Evolutionary conservation across 495 filamentous ascomycete genomes (phyloP).

Genomic region (Neurospora hispaniola): DNA sequence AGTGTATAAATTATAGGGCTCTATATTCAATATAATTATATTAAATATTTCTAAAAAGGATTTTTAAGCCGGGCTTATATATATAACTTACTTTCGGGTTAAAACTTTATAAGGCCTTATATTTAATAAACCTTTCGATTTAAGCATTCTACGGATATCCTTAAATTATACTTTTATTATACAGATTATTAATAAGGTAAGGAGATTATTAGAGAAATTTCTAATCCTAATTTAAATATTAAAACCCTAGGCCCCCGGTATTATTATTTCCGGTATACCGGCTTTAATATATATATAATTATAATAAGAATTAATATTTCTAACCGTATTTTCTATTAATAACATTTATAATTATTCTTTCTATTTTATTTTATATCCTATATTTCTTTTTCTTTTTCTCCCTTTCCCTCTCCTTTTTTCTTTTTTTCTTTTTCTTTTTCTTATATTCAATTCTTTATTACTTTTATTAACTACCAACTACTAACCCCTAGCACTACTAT

Average conservation of each 20-base stretch:
- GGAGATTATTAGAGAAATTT: background rate
- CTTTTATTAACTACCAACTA: no score
- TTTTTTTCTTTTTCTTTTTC: no score
- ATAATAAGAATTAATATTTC: no score
- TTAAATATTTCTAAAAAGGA: background rate
- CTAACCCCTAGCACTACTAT: accelerated
- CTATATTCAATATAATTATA: background rate
- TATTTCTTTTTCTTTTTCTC: no score
- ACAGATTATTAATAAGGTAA: background rate
- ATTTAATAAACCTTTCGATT: background rate
- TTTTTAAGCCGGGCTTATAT: background rate
- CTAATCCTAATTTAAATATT: background rate
- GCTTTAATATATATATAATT: no score
- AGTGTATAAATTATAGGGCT: background rate
- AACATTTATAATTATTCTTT: no score
- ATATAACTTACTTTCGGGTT: background rate
- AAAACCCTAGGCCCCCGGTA: background rate
- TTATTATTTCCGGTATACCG: background rate
- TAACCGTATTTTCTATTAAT: no score
- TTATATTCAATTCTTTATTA: no score
- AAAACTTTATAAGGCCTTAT: background rate
- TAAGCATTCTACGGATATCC: background rate
- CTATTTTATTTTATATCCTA: no score
- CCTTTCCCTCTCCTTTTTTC: no score
- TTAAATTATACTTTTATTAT: background rate